phyloP scores from a whole-genome alignment of 1,284 basidiomycete genomes.

The Ganoderma sinense region DNA sequence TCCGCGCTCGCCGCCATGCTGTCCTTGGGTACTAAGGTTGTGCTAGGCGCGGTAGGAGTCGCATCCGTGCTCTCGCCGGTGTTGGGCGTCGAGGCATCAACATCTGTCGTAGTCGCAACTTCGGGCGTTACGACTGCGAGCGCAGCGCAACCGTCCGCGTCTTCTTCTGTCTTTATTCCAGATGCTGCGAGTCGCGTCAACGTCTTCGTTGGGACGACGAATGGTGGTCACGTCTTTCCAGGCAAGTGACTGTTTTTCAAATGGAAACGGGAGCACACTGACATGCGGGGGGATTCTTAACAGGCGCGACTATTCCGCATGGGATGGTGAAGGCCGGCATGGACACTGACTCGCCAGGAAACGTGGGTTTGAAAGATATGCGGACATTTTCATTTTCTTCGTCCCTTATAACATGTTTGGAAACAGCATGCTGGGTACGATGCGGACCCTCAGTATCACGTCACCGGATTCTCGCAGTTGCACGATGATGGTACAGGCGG shows the following conservation, averaged over 20 bases:
- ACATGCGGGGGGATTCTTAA: background rate
- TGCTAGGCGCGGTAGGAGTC: background rate
- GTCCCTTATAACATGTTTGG: background rate
- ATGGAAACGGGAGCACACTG: background rate
- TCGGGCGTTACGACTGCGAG: constrained; percentile 4
- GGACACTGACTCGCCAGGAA: constrained; percentile 70
- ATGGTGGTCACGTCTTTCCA: constrained; percentile 70
- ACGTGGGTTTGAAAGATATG: constrained; percentile 45
- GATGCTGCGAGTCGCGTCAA: constrained; percentile 51
- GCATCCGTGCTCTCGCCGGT: constrained; percentile 1
- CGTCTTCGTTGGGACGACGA: constrained; percentile 64
- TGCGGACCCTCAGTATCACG: constrained; percentile 50
- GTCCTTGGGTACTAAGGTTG: constrained; percentile 8
- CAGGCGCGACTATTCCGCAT: constrained; percentile 68
- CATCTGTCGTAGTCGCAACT: constrained; percentile 10
- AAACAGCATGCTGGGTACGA: constrained; percentile 69
- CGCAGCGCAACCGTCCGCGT: background rate
- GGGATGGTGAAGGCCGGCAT: constrained; percentile 72
- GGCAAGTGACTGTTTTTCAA: constrained; percentile 43
- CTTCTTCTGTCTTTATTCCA: constrained; percentile 14
- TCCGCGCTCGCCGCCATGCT: background rate
- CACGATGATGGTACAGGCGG: constrained; percentile 71
- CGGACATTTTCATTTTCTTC: background rate
- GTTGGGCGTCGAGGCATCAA: constrained; percentile 10
- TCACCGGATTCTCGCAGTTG: constrained; percentile 67